Evolutionary conservation across 2,329 filamentous ascomycete genomes (phyloP), one percentile per base, ranked within the genome.

Genomic region (Botrytis porri): DNA sequence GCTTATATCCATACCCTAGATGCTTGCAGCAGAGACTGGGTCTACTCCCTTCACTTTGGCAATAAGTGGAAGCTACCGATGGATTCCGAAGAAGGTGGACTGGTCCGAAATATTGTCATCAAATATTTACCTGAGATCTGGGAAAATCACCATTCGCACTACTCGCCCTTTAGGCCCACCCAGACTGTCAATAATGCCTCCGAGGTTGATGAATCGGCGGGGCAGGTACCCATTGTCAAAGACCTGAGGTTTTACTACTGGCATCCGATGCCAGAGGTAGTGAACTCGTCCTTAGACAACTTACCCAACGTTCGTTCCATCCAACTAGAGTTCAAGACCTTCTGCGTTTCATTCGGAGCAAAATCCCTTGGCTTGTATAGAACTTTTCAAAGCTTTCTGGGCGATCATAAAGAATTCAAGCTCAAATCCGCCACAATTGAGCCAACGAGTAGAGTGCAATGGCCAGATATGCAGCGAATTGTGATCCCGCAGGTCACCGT

Each of bases 241-340:
- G 16, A 16, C 5, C 0, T 0, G 18, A 5, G 3, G 4, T 22
- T 1, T 14, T 51, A 29, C 20, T 20, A 3, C 45, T 12, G 25
- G 37, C 10, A 20, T 22, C 64, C 64, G 29, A 22, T n/a, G 20
- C 25, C 37, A n/a, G 10, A 29, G 4, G 37, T 12, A 43, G 25
- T 69, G 20, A 60, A 60, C 4, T 7, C 37, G 2, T 41, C 66
- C 20, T 22, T 69, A 39, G 39, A 60, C 20, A 32, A 32, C 18
- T 18, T 69, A n/a, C 51, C 37, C 3, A 32, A 43, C 18, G 8
- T 69, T 60, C 12, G 51, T 59, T 41, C 37, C 32, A 16, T 69
- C 14, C 37, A 60, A 43, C 37, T 69, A 22, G 51, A 69, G 8
- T 69, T 69, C n/a, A 60, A 60, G 65, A n/a, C 35, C n/a, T 39